Evolutionary conservation across 2,329 filamentous ascomycete species (phyloP), one percentile per base, ranked within the genome.

Genomic region (Cladosporium sp.): DNA sequence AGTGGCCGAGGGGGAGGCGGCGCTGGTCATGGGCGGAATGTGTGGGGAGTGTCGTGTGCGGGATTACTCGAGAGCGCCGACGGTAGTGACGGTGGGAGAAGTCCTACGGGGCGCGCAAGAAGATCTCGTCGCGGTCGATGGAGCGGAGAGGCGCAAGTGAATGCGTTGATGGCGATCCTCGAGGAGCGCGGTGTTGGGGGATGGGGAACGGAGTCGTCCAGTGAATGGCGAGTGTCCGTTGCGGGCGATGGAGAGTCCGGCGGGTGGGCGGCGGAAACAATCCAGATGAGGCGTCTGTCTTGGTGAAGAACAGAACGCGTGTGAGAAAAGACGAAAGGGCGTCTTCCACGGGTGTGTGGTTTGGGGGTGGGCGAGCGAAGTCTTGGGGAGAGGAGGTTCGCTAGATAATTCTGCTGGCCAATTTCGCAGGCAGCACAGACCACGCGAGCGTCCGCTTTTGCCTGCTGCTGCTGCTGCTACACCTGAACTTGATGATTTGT

Each of bases 11-110:
- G 80, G 78, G 77, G 83, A 79, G 77, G 81, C 80, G 78, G 83
- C 84, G 83, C 85, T 87, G 80, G 82, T 88, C 86, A 88, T 64
- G 58, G 59, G 67, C 49, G 69, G 64, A 61, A 67, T 64, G 56
- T 60, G 69, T 56, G 65, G 65, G 56, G 50, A n/a, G 56, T 62
- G 64, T 62, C 40, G 67, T 64, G 68, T 40, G 65, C 62, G 63
- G 67, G 64, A 68, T 67, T 49, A 62, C 50, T 53, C 26, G n/a
- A 26, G 67, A 35, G 31, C 59, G 62, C 52, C 55, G 59, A 49
- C 23, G 52, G 66, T 64, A 44, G 33, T 50, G 52, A 59, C 56
- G 63, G 63, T 56, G 33, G 56, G 55, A 44, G n/a, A 59, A 21
- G 68, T 62, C 60, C 33, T 31, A 40, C 60, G 46, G 33, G 60